These are phyloP conservation scores for Coniochaeta ligniaria DNA, from an alignment of 2,329 filamentous ascomycete genomes.

Conservation along the genomic window DNA sequence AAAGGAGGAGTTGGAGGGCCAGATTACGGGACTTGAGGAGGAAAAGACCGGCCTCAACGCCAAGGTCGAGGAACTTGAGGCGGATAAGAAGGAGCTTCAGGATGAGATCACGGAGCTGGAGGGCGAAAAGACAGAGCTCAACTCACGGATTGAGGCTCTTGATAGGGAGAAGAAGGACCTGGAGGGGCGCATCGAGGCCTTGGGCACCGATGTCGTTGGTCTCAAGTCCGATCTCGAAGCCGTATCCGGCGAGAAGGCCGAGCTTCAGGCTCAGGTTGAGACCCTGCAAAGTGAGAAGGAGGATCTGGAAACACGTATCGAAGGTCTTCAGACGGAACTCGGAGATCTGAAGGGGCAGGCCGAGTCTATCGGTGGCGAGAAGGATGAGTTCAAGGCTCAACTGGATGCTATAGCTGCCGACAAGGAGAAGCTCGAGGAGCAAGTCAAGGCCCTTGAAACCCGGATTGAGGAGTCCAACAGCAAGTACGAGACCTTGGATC, in stretches of 20 bases:
- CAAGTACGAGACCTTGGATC: neutral
- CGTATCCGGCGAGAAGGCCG: slow-evolving; percentile 10
- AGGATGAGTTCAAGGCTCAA: slow-evolving; percentile 9
- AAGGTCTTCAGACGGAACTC: neutral
- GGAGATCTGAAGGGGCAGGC: neutral
- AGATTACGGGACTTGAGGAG: slow-evolving; percentile 20
- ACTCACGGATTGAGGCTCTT: neutral
- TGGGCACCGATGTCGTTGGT: neutral
- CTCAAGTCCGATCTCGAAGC: slow-evolving; percentile 9
- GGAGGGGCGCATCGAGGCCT: neutral
- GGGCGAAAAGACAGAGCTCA: slow-evolving; percentile 4
- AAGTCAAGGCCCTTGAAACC: neutral
- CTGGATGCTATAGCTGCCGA: neutral
- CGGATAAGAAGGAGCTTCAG: slow-evolving; percentile 15
- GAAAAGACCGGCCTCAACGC: slow-evolving; percentile 11
- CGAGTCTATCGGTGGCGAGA: slow-evolving; percentile 1
- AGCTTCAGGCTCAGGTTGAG: neutral
- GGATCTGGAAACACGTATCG: neutral
- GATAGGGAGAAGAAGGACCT: neutral
- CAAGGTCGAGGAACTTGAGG: slow-evolving; percentile 17
- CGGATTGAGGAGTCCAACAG: slow-evolving; percentile 10
- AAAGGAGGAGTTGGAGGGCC: slow-evolving; percentile 17
- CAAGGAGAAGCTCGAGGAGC: neutral
- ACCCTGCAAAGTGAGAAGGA: neutral
- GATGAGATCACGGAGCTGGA: slow-evolving; percentile 10